Base-by-base conservation (phyloP, 2,329 filamentous ascomycete genomes). In the Fusarium miscanthi region DNA sequence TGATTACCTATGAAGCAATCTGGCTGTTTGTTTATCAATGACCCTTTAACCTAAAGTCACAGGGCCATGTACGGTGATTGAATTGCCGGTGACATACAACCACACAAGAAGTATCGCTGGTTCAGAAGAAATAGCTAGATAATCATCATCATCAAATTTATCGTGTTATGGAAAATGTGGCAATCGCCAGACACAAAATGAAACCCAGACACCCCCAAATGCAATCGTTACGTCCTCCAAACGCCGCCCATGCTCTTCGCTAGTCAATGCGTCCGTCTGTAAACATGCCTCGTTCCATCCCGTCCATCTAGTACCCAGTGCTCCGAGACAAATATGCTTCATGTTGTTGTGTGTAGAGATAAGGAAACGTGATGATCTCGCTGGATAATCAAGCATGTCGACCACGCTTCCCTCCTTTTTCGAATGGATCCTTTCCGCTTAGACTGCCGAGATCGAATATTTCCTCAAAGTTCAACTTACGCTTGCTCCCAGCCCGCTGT, bases 391-490 rank as follows among this genome's bases (percentile, higher is more conserved):
- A 83, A 63, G 79, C 70, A 71, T 89, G 87, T 57, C 88, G 83
- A 59, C 81, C 84, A 63, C 88, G 82, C 78, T 90, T 90, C 45
- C 83, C 81, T 40, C 81, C 80, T 35, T 82, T 82, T 19, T 85
- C 84, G 71, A 87, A 87, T 38, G 85, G 79, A 68, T 93, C 91
- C 77, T 91, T 92, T 46, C 88, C 88, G 66, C 87, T 87, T 56
- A 92, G 80, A 71, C 89, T 90, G 59, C 89, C 89, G 12, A 78
- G 62, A 35, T 94, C 92, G 78, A 94, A 94, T 59, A 94, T 90
- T 77, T 95, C 93, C 30, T 90, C 89, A 76, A 93, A 88, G 75
- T 93, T 92, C 74, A 93, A 87, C 76, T 92, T 89, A 45, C 93
- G 87, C 81, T 95, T 95, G 74, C 90, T 87, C 4, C 93, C 93